A percentile compares a stretch with the other conserved stretches of the same genome.
Conservation (phyloP, 805 yeast genomes). For the Kodamaea hsintzibuensis region DNA sequence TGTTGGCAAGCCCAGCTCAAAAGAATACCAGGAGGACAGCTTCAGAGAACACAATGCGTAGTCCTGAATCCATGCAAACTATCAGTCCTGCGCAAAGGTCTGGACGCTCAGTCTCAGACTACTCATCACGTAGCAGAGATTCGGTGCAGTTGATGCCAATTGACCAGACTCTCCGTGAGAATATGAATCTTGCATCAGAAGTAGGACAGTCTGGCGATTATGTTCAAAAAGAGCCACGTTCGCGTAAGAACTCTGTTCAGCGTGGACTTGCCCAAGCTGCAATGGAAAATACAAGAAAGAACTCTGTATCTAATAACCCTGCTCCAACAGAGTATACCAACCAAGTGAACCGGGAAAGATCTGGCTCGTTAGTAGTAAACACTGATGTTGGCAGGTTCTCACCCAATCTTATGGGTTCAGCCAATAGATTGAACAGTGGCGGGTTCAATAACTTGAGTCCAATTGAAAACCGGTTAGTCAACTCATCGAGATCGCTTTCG, state of each 20-base stretch:
- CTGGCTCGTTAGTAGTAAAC: background rate
- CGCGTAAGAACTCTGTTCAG: background rate
- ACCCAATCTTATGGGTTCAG: background rate
- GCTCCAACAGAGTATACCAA: background rate
- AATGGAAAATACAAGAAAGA: background rate
- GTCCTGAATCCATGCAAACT: background rate
- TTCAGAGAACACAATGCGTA: background rate
- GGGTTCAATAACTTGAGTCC: background rate
- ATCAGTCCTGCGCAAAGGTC: background rate
- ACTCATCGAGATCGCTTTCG: background rate
- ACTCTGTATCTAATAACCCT: background rate
- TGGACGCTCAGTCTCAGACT: background rate
- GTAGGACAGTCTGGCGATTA: background rate
- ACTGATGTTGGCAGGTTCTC: background rate
- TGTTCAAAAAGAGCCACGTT: background rate
- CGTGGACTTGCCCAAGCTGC: background rate
- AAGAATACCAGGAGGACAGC: background rate
- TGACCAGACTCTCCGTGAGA: background rate
- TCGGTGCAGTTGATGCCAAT: constrained; percentile 1
- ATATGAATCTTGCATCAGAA: background rate
- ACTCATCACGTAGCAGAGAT: background rate
- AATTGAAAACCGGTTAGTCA: background rate
- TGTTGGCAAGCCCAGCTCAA: background rate
- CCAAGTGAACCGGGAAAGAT: background rate
- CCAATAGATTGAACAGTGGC: background rate